These are phyloP conservation scores for Suillus cothurnatus DNA, from an alignment of 768 basidiomycete genomes.

Conservation along the genomic window DNA sequence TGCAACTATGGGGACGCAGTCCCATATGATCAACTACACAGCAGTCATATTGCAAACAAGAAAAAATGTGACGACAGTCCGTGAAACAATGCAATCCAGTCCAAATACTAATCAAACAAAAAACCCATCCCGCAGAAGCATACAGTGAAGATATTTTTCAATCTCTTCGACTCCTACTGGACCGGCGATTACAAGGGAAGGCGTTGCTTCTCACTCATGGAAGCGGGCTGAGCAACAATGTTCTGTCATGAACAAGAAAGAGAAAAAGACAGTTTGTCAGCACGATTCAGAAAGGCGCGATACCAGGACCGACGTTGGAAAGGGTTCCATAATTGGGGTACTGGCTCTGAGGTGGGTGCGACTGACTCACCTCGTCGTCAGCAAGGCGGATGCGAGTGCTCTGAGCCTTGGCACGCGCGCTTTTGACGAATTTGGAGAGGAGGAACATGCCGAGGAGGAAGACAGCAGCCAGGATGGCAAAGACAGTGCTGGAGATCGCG, in stretches of 20 bases:
- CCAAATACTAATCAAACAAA: background rate
- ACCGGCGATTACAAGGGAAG: constrained; percentile 24
- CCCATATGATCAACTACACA: constrained; percentile 11
- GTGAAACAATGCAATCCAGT: constrained; percentile 8
- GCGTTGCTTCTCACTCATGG: constrained; percentile 32
- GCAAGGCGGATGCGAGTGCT: constrained; percentile 37
- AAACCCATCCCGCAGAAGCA: background rate
- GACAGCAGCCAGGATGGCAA: constrained; percentile 39
- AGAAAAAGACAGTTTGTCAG: constrained; percentile 9
- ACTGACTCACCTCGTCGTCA: constrained; percentile 39
- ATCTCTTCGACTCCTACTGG: background rate
- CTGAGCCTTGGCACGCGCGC: constrained; percentile 31
- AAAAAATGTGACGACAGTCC: constrained; percentile 8
- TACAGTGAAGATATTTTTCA: constrained; percentile 6
- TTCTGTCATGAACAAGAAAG: constrained; percentile 16
- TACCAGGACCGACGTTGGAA: constrained; percentile 13
- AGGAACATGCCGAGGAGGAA: constrained; percentile 36
- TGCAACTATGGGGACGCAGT: constrained; percentile 4
- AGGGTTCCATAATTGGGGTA: constrained; percentile 17
- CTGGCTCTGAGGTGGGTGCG: background rate
- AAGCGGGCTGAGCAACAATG: constrained; percentile 18
- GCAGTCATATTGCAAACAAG: background rate
- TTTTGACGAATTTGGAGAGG: constrained; percentile 38
- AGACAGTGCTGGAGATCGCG: constrained; percentile 33
- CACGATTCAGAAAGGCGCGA: constrained; percentile 7